Base-by-base conservation (phyloP, 306 rosid genomes). In the Alnus glutinosa region DNA sequence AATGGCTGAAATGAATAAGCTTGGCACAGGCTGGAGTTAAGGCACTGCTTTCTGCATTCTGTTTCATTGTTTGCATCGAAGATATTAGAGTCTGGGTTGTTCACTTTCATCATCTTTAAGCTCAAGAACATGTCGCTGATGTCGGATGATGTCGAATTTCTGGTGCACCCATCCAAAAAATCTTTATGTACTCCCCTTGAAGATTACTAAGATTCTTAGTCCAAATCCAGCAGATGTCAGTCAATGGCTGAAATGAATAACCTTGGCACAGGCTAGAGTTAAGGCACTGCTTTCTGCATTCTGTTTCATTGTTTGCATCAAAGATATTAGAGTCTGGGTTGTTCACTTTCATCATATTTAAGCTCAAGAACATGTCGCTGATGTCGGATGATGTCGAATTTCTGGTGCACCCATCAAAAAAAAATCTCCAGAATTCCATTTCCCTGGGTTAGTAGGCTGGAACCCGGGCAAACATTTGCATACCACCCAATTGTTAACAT, bases 1-100 rank as follows among this genome's bases (percentile, higher is more conserved):
- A 23, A 23, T 23, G 28, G 28, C 28, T 23, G 28, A 39, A 2
- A 85, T 9, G 89, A 79, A 79, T 82, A 90, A 55, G 89, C 92
- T 42, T 36, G 67, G 67, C 94, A 87, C 9, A 0, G 0, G 51
- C 82, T 81, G 1, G 0, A 2, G 0, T 4, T n/a, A 3, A 34
- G 48, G 86, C 94, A 88, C 4, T 0, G 0, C 3, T 30, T 50
- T 69, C 8, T 39, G 71, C 94, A 90, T 0, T 78, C 70, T 14
- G 9, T 13, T 68, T 83, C 89, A 23, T 18, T 66, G 14, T 1
- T n/a, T 10, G 2, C 1, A 0, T 0, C 0, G 1, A 0, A 0
- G 28, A 23, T 23, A 3, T 0, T 0, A 7, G 1, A 0, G 12
- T 10, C 80, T 0, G 81, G 79, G 1, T 13, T 2, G 44, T 4